These are phyloP conservation scores for Aphanomyces stellatus DNA, from an alignment of 352 stramenopile species.

Conservation along the genomic window DNA sequence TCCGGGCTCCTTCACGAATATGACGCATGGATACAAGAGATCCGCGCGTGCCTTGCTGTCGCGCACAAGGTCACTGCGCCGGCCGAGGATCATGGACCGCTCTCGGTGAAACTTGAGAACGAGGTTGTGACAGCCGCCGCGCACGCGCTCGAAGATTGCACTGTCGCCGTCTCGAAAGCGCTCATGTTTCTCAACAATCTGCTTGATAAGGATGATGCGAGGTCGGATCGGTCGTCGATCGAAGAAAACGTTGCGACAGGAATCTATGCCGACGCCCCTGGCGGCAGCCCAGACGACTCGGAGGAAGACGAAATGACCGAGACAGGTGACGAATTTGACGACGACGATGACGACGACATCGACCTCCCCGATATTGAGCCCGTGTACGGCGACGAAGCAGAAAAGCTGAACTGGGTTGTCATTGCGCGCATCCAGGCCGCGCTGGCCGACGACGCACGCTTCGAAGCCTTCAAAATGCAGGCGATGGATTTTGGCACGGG, in stretches of 20 bases:
- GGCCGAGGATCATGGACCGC: background rate
- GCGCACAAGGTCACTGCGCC: background rate
- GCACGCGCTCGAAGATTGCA: background rate
- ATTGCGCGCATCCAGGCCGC: conserved; percentile 50
- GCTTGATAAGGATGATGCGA: background rate
- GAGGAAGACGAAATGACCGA: background rate
- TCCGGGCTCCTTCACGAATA: background rate
- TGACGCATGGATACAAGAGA: background rate
- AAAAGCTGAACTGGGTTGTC: conserved; percentile 72
- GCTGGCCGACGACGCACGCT: conserved; percentile 44
- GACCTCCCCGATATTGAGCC: conserved; percentile 67
- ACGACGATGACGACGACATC: background rate
- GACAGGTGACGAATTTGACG: background rate
- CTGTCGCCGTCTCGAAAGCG: background rate
- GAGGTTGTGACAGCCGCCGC: background rate
- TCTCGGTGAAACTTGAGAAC: background rate
- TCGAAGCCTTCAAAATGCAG: conserved; percentile 70
- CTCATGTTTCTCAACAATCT: conserved; percentile 1
- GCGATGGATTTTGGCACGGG: conserved; percentile 65
- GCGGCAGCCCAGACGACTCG: background rate
- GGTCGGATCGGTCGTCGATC: background rate
- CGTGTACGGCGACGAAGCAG: conserved; percentile 63
- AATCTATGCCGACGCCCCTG: background rate
- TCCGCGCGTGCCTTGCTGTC: background rate
- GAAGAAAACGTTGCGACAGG: background rate